Base-by-base conservation (phyloP, 2,329 filamentous ascomycete species). In the Seiridium cupressi region DNA sequence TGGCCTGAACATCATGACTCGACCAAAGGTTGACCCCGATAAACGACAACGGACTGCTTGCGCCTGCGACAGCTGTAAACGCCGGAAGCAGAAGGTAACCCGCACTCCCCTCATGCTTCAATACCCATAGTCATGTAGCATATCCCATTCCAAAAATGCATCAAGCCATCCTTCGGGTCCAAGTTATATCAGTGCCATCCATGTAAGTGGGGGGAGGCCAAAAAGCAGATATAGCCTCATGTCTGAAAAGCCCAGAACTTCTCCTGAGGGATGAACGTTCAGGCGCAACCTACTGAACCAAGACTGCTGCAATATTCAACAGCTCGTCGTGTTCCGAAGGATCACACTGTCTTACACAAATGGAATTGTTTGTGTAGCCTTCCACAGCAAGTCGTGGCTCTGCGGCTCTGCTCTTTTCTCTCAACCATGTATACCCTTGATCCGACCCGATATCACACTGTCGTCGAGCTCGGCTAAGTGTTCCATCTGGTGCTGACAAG, bases 1-100 rank as follows among this genome's bases (percentile, higher is more conserved):
- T 68, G 63, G 65, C 65, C 64, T 60, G 62, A 64, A 67, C 65
- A 70, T 64, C 63, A 73, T 73, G 84, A 81, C 81, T 65, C 79
- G 83, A 66, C 79, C 79, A 55, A 84, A 79, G 70, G 82, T 87
- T 61, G 77, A 81, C 38, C 79, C 81, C 65, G 84, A 88, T 64
- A 84, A 87, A 72, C 81, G 86, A 64, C 83, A 86, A 73, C 82
- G 87, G 66, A 89, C 82, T 56, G 83, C 84, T 34, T 82, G 85
- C 65, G 87, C 87, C 46, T 89, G 87, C 71, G 83, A 87, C 64
- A 83, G 78, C 63, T 89, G 87, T 76, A 89, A 87, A 73, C 79
- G 81, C 61, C 81, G 86, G 63, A 89, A 89, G 72, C 86, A 89
- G 74, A 89, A 89, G 79, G 87, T 86, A 69, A 78, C 81, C 38